Percentiles rank a stretch among this genome's conserved stretches.
These are phyloP conservation scores for Penicillium sp. DNA, from an alignment of 2,329 filamentous ascomycete genomes.

Conservation along the genomic window DNA sequence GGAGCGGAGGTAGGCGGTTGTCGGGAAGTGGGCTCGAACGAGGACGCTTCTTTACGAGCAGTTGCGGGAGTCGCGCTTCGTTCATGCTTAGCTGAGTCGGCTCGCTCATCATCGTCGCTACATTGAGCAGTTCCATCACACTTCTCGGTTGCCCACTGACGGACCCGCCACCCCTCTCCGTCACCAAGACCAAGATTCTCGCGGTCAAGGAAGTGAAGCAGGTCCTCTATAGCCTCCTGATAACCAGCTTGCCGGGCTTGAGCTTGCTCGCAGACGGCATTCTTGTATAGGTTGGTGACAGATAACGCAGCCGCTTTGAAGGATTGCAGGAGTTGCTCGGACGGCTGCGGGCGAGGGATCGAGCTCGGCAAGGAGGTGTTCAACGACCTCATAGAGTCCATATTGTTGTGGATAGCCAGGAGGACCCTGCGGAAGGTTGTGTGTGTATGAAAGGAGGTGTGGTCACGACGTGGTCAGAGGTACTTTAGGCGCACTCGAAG, in stretches of 20 bases:
- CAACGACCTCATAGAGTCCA: constrained; percentile 62
- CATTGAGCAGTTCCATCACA: constrained; percentile 40
- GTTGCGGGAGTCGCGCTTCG: constrained; percentile 36
- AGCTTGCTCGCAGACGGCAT: constrained; percentile 70
- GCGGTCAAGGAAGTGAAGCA: constrained; percentile 78
- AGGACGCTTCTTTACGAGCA: constrained; percentile 31
- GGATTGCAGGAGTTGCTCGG: constrained; percentile 66
- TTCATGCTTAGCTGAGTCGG: constrained; percentile 36
- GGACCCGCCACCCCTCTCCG: constrained; percentile 67
- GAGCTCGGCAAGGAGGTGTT: constrained; percentile 58
- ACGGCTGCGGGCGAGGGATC: constrained; percentile 45
- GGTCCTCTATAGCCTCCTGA: constrained; percentile 87
- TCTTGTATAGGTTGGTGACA: constrained; percentile 95
- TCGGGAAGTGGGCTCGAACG: constrained; percentile 23
- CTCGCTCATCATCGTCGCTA: constrained; percentile 45
- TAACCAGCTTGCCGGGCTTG: constrained; percentile 77
- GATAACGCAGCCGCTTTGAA: constrained; percentile 91
- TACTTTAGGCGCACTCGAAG: constrained; percentile 16
- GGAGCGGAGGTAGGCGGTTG: constrained; percentile 27
- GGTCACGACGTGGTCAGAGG: constrained; percentile 3
- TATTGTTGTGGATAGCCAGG: constrained; percentile 26
- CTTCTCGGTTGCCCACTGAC: constrained; percentile 55
- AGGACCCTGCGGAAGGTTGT: not conserved
- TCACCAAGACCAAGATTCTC: constrained; percentile 73
- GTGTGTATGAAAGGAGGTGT: not conserved